Evolutionary conservation across 306 rosid species (phyloP).

Genomic region (Prunus fruticosa): DNA sequence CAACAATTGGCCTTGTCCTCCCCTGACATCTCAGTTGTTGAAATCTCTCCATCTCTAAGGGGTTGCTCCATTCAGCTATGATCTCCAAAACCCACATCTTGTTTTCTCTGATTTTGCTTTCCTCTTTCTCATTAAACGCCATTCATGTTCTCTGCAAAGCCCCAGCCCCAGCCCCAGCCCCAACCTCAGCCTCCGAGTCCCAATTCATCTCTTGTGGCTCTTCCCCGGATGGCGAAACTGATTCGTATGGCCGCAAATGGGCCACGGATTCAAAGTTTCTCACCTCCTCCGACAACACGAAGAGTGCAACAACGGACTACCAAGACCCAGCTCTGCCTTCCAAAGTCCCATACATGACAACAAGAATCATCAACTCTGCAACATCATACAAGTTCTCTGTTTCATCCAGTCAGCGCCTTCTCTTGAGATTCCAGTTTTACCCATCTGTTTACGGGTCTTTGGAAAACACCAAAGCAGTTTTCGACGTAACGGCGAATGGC

Average conservation of each 20-base stretch:
- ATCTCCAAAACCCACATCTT: constrained; percentile 11
- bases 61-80: constrained; percentile 21
- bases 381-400: constrained; percentile 31
- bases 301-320: constrained; percentile 12
- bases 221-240: constrained; percentile 18
- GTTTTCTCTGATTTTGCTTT: constrained; percentile 14
- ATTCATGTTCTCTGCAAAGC: neutral
- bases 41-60: neutral
- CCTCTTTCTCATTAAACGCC: neutral
- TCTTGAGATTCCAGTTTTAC: constrained; percentile 44
- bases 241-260: constrained; percentile 38
- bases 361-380: constrained; percentile 37
- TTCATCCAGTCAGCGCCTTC: constrained; percentile 23
- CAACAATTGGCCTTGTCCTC: neutral
- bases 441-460: constrained; percentile 21
- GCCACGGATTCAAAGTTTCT: constrained; percentile 25
- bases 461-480: constrained; percentile 18
- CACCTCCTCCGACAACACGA: constrained; percentile 9
- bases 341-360: constrained; percentile 34
- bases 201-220: constrained; percentile 42
- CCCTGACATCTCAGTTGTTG: neutral
- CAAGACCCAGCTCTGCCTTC: constrained; percentile 50
- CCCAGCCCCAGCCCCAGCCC: neutral
- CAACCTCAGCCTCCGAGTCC: constrained; percentile 11
- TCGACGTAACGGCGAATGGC: constrained; percentile 28